These are phyloP conservation scores for Paecilomyces fulvus DNA, from an alignment of 2,329 filamentous ascomycete species.

Conservation along the genomic window DNA sequence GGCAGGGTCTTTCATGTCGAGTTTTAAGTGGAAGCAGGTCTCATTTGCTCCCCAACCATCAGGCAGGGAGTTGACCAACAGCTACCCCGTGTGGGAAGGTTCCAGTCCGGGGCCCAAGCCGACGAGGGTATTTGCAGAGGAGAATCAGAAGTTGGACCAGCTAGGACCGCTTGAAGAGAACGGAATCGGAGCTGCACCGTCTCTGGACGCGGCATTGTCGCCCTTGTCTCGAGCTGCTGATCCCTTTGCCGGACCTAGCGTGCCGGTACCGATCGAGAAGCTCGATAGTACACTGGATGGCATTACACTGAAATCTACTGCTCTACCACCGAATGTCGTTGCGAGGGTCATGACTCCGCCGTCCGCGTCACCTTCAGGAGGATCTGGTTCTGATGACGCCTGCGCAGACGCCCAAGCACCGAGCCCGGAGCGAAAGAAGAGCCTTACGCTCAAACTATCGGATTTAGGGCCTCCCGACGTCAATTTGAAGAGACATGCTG, in stretches of 20 bases:
- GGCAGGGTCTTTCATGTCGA: slow-evolving; percentile 9
- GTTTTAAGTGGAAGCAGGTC: slow-evolving; percentile 4
- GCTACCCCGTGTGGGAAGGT: slow-evolving; percentile 36
- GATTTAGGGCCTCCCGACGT: slow-evolving; percentile 30
- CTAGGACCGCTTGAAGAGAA: slow-evolving; percentile 23
- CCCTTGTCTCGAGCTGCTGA: slow-evolving; percentile 27
- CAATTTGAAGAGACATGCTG: slow-evolving; percentile 33
- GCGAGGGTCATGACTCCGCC: slow-evolving; percentile 36
- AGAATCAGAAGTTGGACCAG: slow-evolving; percentile 20
- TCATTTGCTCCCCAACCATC: background rate
- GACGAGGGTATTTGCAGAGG: slow-evolving; percentile 35
- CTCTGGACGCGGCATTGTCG: slow-evolving; percentile 33
- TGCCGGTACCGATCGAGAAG: slow-evolving; percentile 39
- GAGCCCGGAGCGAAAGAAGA: slow-evolving; percentile 18
- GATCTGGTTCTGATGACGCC: slow-evolving; percentile 13
- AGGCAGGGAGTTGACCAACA: slow-evolving; percentile 4
- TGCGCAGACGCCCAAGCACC: slow-evolving; percentile 12
- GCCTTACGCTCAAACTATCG: slow-evolving; percentile 26
- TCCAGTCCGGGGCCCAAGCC: slow-evolving; percentile 30
- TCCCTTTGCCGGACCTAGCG: slow-evolving; percentile 18
- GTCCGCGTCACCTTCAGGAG: slow-evolving; percentile 21
- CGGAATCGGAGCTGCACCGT: slow-evolving; percentile 19
- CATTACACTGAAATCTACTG: slow-evolving; percentile 40
- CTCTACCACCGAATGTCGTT: slow-evolving; percentile 34
- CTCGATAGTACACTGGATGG: slow-evolving; percentile 39